Evolutionary conservation across 169 alveolate species (phyloP).

Genomic region (Eimeria praecox): DNA sequence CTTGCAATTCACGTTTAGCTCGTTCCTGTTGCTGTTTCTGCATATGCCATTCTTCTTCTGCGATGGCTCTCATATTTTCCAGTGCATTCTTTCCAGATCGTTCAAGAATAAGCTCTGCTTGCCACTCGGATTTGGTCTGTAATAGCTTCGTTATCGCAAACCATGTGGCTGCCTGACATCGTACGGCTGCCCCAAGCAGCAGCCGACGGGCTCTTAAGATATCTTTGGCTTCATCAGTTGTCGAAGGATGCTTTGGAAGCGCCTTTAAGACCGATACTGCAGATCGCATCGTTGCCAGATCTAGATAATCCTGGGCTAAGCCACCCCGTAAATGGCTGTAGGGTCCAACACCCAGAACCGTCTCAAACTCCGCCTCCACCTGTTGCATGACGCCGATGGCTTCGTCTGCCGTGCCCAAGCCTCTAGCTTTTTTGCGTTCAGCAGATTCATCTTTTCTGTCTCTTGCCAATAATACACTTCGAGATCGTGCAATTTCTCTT

Average conservation of each 20-base stretch:
- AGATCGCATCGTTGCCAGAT: background rate
- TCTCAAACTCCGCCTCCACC: conserved; percentile 12
- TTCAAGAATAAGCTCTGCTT: background rate
- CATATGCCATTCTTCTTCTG: background rate
- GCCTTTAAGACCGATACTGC: background rate
- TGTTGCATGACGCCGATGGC: background rate
- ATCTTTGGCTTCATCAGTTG: background rate
- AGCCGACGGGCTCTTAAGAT: conserved; percentile 9
- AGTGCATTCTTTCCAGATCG: background rate
- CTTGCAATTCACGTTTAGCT: background rate
- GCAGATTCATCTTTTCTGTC: background rate
- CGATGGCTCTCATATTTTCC: background rate
- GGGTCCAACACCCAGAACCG: background rate
- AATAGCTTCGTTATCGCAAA: background rate
- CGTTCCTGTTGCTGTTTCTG: background rate
- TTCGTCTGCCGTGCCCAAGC: background rate
- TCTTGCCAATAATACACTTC: background rate
- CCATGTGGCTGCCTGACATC: background rate
- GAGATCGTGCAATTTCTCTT: background rate
- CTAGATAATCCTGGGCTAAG: background rate
- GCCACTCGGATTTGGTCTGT: background rate
- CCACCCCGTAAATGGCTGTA: background rate
- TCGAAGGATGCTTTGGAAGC: background rate
- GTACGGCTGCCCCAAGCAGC: background rate
- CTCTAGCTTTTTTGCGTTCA: background rate